Evolutionary conservation across 2,329 filamentous ascomycete species (phyloP).

Genomic region (Domatiomyces globalis): DNA sequence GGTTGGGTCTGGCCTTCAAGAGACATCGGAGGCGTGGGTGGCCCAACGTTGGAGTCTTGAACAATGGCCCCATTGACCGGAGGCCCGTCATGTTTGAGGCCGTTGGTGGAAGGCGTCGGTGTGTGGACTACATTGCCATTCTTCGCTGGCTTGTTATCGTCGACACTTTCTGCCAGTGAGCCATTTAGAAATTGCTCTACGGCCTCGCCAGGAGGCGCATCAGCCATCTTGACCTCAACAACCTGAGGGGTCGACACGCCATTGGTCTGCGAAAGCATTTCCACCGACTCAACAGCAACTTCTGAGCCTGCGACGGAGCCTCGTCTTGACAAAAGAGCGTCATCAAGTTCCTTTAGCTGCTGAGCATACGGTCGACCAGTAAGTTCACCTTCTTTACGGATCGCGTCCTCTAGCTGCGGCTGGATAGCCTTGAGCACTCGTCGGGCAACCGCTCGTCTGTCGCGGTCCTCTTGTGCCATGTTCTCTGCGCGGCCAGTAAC

Average conservation of each 20-base stretch:
- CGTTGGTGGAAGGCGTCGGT: constrained; percentile 19
- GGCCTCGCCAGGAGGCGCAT: constrained; percentile 21
- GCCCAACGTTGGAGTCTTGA: constrained; percentile 26
- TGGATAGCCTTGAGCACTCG: constrained; percentile 75
- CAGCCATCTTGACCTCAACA: constrained; percentile 26
- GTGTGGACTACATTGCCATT: constrained; percentile 10
- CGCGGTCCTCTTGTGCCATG: constrained; percentile 52
- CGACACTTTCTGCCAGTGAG: background rate
- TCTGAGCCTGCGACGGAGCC: constrained; percentile 31
- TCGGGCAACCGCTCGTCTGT: constrained; percentile 73
- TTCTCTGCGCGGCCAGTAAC: constrained; percentile 35
- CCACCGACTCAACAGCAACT: constrained; percentile 11
- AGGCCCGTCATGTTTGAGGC: constrained; percentile 18
- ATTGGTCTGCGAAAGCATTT: constrained; percentile 6
- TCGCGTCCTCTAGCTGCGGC: constrained; percentile 58
- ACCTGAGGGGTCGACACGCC: constrained; percentile 9
- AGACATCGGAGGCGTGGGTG: constrained; percentile 29
- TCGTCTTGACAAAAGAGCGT: constrained; percentile 44
- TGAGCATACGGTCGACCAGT: constrained; percentile 54
- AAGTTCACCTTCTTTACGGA: constrained; percentile 70
- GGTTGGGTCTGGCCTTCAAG: constrained; percentile 28
- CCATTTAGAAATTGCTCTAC: constrained; percentile 10
- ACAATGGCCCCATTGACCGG: constrained; percentile 28
- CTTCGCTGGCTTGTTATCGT: background rate
- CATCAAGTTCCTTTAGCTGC: constrained; percentile 59